Base-by-base conservation (phyloP, 2,329 filamentous ascomycete genomes). In the Claviceps maximensis region DNA sequence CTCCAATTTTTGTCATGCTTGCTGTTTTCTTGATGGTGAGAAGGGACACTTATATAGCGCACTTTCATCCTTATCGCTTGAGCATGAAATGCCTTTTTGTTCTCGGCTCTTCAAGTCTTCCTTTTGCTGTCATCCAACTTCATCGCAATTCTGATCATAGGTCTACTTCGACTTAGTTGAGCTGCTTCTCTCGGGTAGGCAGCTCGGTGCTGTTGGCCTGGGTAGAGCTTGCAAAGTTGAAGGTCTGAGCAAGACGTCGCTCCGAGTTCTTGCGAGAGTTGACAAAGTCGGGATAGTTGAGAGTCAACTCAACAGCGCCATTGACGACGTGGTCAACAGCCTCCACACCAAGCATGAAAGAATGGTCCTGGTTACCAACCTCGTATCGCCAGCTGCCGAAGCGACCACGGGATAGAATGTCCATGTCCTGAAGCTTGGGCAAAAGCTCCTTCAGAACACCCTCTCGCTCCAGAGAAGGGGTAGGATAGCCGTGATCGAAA, bases 381-480 rank as follows among this genome's bases (percentile, higher is more conserved):
- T 98, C 93, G 76, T 98, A 98, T 67, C 89, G 81, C 93, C 93
- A 98, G 77, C 86, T 91, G 64, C 93, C 93, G 72, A 98, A 98
- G 58, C 93, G 90, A 63, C 93, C 93, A 71, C 93, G 89, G 47
- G 90, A 95, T 76, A 84, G 87, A 73, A 98, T 98, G 67, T 84
- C 91, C 77, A 88, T 82, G 58, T 83, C 86, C 74, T 95, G 85
- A 55, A 98, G 84, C 74, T 88, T 90, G 63, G 93, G 93, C 50
- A 98, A 84, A 53, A 98, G 82, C 74, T 96, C 75, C 72, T 86
- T 94, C 61, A 98, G 82, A 47, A 93, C 89, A 60, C 88, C 90
- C 71, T 98, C 93, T 71, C 93, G 87, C 81, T 97, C 93, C 42
- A 98, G 82, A 36, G 86, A 81, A 29, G 93, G 93, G 17, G 93